phyloP scores from a whole-genome alignment of 352 stramenopile species.

The Phytophthora rubi region DNA sequence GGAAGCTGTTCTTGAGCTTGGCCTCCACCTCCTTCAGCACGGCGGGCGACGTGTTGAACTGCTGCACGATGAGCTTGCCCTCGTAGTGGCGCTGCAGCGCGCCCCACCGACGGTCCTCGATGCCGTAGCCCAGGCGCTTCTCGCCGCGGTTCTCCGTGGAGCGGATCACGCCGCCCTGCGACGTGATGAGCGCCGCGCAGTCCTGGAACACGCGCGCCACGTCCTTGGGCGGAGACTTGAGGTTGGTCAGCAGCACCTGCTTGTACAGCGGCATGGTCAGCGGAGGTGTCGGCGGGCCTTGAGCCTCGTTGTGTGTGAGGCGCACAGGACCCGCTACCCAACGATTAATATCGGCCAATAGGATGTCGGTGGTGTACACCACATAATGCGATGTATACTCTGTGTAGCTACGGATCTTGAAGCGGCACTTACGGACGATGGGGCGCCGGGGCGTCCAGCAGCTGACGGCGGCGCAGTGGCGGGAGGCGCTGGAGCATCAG shows the following conservation, averaged over 20 bases:
- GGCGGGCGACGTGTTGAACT: constrained; percentile 82
- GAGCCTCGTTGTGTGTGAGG: constrained; percentile 10
- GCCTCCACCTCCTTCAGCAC: constrained; percentile 74
- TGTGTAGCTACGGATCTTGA: background rate
- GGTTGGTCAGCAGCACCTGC: constrained; percentile 89
- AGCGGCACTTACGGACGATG: constrained; percentile 5
- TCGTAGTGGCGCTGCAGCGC: constrained; percentile 88
- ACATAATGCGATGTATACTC: background rate
- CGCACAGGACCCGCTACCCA: constrained; percentile 8
- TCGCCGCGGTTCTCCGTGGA: constrained; percentile 82
- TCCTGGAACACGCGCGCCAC: constrained; percentile 87
- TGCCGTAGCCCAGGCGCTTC: constrained; percentile 82
- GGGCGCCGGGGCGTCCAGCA: constrained; percentile 45
- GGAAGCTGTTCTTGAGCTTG: constrained; percentile 89
- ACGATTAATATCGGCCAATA: constrained; percentile 37
- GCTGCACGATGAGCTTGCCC: constrained; percentile 84
- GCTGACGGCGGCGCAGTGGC: constrained; percentile 50
- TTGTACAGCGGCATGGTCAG: constrained; percentile 87
- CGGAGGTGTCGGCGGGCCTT: background rate
- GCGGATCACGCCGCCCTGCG: constrained; percentile 76
- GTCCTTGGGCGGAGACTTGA: constrained; percentile 87
- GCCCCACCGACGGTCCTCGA: constrained; percentile 88
- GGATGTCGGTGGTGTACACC: background rate
- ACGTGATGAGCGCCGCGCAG: constrained; percentile 72
- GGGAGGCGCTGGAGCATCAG: constrained; percentile 53